These are phyloP conservation scores for Sporisorium scitamineum DNA, from an alignment of 1,284 basidiomycete species.

Conservation along the genomic window DNA sequence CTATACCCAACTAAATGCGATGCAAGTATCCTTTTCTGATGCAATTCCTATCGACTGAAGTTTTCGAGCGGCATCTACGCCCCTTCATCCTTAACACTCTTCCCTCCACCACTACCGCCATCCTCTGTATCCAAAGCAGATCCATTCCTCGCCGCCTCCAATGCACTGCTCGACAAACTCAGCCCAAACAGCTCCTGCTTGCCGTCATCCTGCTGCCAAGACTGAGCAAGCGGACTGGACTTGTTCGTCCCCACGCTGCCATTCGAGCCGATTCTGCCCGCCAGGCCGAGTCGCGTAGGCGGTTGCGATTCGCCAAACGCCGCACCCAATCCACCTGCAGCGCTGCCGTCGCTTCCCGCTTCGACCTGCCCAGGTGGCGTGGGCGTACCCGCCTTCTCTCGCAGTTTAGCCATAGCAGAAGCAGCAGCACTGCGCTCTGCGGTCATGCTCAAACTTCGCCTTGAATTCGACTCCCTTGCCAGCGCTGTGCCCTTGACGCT, in stretches of 20 bases:
- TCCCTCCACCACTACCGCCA: conserved; percentile 2
- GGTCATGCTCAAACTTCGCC: conserved; percentile 32
- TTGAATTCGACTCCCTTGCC: conserved; percentile 17
- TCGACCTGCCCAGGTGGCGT: conserved; percentile 9
- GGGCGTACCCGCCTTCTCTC: conserved; percentile 24
- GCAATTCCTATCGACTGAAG: neutral
- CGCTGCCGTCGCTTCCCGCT: too few relatives aligned
- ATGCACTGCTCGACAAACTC: neutral
- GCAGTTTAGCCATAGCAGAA: conserved; percentile 41
- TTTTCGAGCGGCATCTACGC: too few relatives aligned
- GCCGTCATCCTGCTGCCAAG: conserved; percentile 17
- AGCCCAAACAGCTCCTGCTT: conserved; percentile 18
- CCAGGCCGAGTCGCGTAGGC: neutral
- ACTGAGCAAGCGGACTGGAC: conserved; percentile 17
- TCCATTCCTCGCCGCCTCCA: conserved; percentile 26
- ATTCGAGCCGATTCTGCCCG: neutral
- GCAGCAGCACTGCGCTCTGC: conserved; percentile 46
- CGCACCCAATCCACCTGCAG: conserved; percentile 3
- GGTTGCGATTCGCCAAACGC: conserved; percentile 8
- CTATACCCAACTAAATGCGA: too few relatives aligned
- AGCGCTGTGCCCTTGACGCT: conserved; percentile 57
- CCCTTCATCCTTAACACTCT: neutral
- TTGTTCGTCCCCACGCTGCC: neutral
- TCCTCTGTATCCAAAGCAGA: conserved; percentile 36
- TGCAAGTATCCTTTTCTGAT: too few relatives aligned